phyloP scores from a whole-genome alignment of 208 protist species.

The Herpetomonas muscarum region DNA sequence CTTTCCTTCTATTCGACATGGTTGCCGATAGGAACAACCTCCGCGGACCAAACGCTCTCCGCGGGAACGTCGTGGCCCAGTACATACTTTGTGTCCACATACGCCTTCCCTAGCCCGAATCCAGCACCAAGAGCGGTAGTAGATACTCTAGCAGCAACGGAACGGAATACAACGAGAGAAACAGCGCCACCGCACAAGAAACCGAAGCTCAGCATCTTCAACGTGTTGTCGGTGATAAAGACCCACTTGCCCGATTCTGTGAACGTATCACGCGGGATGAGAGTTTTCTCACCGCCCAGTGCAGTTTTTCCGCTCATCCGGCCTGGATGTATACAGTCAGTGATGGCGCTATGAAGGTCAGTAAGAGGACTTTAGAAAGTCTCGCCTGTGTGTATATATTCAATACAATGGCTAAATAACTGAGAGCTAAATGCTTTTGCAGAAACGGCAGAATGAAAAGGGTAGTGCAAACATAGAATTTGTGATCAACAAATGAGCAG shows the following conservation, averaged over 20 bases:
- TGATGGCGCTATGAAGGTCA: too few species aligned
- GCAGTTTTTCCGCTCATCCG: not conserved
- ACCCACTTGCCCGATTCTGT: slow-evolving; percentile 80
- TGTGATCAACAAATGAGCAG: too few species aligned
- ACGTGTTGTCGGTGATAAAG: slow-evolving; percentile 70
- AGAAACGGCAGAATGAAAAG: too few species aligned
- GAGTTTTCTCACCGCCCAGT: slow-evolving; percentile 11
- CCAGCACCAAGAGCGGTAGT: slow-evolving; percentile 66
- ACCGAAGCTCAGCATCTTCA: slow-evolving; percentile 71
- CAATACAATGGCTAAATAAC: too few species aligned
- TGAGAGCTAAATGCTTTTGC: too few species aligned
- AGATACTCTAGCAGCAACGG: slow-evolving; percentile 39
- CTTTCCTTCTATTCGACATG: not conserved
- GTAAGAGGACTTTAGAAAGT: too few species aligned
- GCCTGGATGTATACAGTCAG: not conserved
- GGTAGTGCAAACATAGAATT: too few species aligned
- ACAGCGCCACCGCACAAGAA: slow-evolving; percentile 60
- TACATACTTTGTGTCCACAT: slow-evolving; percentile 81
- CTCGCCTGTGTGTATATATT: too few species aligned
- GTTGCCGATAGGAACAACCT: slow-evolving; percentile 27
- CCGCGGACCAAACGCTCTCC: slow-evolving; percentile 59
- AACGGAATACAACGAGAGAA: slow-evolving; percentile 67
- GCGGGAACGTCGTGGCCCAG: slow-evolving; percentile 77
- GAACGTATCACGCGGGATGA: slow-evolving; percentile 55
- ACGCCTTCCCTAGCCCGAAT: slow-evolving; percentile 79